phyloP scores from a whole-genome alignment of 202 grass and related monocot genomes.

The Carex arenaria region DNA sequence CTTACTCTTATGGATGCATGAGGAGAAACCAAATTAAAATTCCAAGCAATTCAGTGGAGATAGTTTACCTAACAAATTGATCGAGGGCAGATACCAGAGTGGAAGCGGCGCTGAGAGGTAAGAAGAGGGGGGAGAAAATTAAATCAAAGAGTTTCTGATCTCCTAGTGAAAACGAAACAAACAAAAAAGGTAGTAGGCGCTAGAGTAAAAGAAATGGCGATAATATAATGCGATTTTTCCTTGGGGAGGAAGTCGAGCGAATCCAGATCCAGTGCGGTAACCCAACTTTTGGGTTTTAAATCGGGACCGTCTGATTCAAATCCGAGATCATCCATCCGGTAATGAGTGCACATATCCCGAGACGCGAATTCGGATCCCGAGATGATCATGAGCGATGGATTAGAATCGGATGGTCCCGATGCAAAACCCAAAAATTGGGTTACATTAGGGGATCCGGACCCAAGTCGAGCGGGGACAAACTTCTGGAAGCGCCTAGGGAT shows the following conservation, averaged over 20 bases:
- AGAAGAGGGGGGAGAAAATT: neutral
- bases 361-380: no score
- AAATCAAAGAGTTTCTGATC: neutral
- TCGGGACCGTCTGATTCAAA: no score
- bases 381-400: no score
- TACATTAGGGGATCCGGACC: no score
- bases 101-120: neutral
- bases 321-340: no score
- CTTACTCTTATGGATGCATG: neutral
- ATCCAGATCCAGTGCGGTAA: no score
- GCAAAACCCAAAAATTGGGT: no score
- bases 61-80: neutral
- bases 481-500: neutral
- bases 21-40: neutral
- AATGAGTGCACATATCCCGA: no score
- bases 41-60: neutral
- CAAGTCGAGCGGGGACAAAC: neutral
- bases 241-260: conserved; percentile 10
- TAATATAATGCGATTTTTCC: neutral
- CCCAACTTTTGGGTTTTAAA: no score
- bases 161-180: neutral
- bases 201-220: neutral
- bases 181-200: neutral
- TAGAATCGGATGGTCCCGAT: no score
- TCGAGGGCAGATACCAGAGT: neutral